These are phyloP conservation scores for Diplotaxis tenuifolia DNA, from an alignment of 345 rosid species.

Conservation along the genomic window DNA sequence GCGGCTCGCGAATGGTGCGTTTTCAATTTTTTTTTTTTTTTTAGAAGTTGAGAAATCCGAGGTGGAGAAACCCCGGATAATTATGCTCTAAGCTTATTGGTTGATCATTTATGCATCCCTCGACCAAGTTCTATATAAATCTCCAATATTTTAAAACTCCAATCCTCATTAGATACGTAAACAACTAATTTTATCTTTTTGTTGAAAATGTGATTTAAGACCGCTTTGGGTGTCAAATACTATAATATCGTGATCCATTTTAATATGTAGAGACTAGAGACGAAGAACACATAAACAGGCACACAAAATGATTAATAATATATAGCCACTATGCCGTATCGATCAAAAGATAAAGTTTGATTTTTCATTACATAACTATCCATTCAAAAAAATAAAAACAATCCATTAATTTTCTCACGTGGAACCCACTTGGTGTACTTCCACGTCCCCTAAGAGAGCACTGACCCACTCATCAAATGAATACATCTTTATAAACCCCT, in stretches of 20 bases:
- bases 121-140: not conserved
- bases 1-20: too few species aligned
- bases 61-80: too few species aligned
- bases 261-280: constrained; percentile 6
- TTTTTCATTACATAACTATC: constrained; percentile 27
- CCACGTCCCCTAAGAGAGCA: constrained; percentile 37
- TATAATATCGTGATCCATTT: constrained; percentile 2
- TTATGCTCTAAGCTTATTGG: too few species aligned
- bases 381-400: constrained; percentile 1
- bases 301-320: not conserved
- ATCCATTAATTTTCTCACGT: constrained; percentile 27
- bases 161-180: constrained; percentile 8
- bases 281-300: constrained; percentile 15
- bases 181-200: not conserved
- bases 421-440: constrained; percentile 45
- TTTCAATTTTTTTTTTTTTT: too few species aligned
- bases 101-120: not conserved
- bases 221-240: constrained; percentile 26
- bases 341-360: constrained; percentile 14
- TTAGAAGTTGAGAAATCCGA: too few species aligned
- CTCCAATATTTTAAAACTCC: constrained; percentile 6
- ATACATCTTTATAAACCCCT: constrained; percentile 32
- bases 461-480: constrained; percentile 38
- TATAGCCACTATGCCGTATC: constrained; percentile 30
- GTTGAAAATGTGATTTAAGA: constrained; percentile 17